phyloP scores from a whole-genome alignment of 129 eudicot genomes.

The Flaveria brownii region DNA sequence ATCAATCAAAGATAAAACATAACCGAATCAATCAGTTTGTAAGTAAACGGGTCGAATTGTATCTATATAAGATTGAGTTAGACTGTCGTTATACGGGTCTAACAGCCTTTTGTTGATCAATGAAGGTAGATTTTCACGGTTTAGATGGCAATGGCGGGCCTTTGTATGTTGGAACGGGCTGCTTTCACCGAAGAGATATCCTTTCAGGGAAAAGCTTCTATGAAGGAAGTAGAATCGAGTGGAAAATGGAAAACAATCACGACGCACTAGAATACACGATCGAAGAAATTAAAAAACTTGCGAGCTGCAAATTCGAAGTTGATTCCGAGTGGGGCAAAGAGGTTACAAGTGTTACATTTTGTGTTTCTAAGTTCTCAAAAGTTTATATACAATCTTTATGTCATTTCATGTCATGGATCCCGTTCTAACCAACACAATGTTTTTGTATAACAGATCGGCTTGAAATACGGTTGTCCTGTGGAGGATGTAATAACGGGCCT shows the following conservation, averaged over 20 bases:
- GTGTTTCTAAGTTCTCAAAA: background rate
- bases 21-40: background rate
- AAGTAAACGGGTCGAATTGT: background rate
- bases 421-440: background rate
- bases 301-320: slow-evolving; percentile 63
- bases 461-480: slow-evolving; percentile 79
- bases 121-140: slow-evolving; percentile 77
- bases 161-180: slow-evolving; percentile 71
- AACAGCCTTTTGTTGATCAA: background rate
- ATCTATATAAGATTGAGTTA: background rate
- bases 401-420: background rate
- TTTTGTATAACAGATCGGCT: slow-evolving; percentile 56
- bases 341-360: slow-evolving; percentile 38
- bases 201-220: slow-evolving; percentile 55
- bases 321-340: slow-evolving; percentile 83
- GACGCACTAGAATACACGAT: slow-evolving; percentile 17
- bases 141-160: slow-evolving; percentile 85
- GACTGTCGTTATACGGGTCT: background rate
- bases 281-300: slow-evolving; percentile 44
- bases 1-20: background rate
- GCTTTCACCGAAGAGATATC: slow-evolving; percentile 76
- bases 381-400: background rate
- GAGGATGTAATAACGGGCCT: slow-evolving; percentile 93
- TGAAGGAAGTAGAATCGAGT: slow-evolving; percentile 32
- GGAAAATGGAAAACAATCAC: slow-evolving; percentile 35